A percentile compares a stretch with the other conserved stretches of the same genome.
These are phyloP conservation scores for Cyberlindnera euphorbiae DNA, from an alignment of 805 yeast genomes.

Conservation along the genomic window DNA sequence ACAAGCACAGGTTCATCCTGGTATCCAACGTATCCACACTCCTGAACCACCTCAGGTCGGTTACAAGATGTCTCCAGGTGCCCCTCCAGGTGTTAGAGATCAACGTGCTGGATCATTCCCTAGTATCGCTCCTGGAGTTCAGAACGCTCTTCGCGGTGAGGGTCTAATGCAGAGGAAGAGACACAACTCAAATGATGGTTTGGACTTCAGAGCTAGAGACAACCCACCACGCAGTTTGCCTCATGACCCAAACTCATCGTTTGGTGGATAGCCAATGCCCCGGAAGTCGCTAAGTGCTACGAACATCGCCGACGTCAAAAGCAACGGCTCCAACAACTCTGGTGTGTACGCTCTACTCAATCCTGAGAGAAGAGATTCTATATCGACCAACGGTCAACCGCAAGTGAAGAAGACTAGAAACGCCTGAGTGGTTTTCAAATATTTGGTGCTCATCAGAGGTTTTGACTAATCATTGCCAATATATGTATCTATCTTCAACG, in stretches of 20 bases:
- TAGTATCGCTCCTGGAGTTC: conserved; percentile 17
- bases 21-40: conserved; percentile 9
- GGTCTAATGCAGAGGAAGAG: conserved; percentile 17
- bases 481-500: too few species aligned
- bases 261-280: conserved; percentile 5
- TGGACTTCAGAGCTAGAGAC: conserved; percentile 11
- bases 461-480: too few species aligned
- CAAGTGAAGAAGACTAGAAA: conserved; percentile 12
- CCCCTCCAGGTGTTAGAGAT: conserved; percentile 10
- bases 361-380: conserved; percentile 21
- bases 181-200: conserved; percentile 20
- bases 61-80: conserved; percentile 10
- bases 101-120: conserved; percentile 25
- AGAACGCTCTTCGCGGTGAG: conserved; percentile 14
- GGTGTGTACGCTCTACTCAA: conserved; percentile 25
- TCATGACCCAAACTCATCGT: conserved; percentile 4
- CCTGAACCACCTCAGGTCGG: conserved; percentile 11
- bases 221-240: conserved; percentile 25
- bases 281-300: conserved; percentile 18
- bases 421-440: too few species aligned
- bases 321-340: conserved; percentile 9
- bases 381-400: conserved; percentile 4
- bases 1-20: neutral
- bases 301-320: conserved; percentile 6
- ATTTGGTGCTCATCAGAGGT: too few species aligned